A percentile compares a stretch with the other conserved stretches of the same genome.
Evolutionary conservation across 169 alveolate species (phyloP).

Genomic region (Eimeria falciformis): DNA sequence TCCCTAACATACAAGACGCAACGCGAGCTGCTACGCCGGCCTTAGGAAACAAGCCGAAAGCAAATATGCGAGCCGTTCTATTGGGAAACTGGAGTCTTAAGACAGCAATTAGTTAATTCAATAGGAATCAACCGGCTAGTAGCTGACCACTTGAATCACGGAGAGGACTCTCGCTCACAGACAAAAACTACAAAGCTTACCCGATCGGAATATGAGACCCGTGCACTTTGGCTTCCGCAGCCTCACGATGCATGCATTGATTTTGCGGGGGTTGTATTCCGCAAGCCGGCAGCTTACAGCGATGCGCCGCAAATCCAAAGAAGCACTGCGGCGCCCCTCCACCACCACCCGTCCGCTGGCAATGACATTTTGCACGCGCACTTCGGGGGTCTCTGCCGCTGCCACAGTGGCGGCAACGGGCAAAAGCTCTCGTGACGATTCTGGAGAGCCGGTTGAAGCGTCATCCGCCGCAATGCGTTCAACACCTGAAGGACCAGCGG

Average conservation of each 20-base stretch:
- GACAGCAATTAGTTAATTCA: no score
- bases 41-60: no score
- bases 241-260: constrained; percentile 94
- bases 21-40: no score
- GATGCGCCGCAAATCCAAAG: constrained; percentile 88
- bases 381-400: constrained; percentile 27
- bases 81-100: no score
- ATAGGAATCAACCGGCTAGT: no score
- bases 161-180: background rate
- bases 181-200: constrained; percentile 44
- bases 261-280: constrained; percentile 93
- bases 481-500: no score
- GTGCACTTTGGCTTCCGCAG: constrained; percentile 94
- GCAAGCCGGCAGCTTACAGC: constrained; percentile 90
- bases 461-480: background rate
- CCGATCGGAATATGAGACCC: constrained; percentile 84
- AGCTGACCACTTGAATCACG: no score
- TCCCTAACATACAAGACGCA: constrained; percentile 30
- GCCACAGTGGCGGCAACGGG: background rate
- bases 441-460: background rate
- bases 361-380: constrained; percentile 88
- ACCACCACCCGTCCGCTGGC: constrained; percentile 89
- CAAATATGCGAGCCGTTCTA: no score
- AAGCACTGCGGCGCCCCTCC: constrained; percentile 32
- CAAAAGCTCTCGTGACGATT: background rate